Evolutionary conservation across 352 stramenopile genomes (phyloP).

Genomic region (Globisporangium alternatum): DNA sequence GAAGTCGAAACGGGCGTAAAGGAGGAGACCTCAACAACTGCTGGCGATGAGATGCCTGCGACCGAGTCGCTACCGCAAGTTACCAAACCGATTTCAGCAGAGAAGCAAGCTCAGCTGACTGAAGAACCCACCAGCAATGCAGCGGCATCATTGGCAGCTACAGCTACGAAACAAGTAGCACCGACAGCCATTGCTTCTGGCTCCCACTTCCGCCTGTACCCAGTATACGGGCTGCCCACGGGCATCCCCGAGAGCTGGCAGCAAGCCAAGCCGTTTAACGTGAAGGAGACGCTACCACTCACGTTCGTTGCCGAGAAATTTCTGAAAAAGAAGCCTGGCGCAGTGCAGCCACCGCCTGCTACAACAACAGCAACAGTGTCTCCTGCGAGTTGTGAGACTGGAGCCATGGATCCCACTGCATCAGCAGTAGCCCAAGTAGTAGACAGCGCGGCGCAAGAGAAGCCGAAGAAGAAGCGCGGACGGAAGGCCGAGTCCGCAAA

Average conservation of each 20-base stretch:
- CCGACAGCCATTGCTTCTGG: not conserved
- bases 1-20: not conserved
- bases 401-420: not conserved
- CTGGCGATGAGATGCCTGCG: not conserved
- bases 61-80: not conserved
- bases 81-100: not conserved
- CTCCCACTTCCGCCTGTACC: constrained; percentile 29
- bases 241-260: constrained; percentile 36
- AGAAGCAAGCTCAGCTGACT: not conserved
- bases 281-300: constrained; percentile 41
- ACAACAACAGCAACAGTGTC: not conserved
- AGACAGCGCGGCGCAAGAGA: not conserved
- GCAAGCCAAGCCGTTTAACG: constrained; percentile 31
- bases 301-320: constrained; percentile 63
- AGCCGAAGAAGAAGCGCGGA: constrained; percentile 13
- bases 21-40: not conserved
- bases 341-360: not conserved
- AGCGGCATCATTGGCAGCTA: not conserved
- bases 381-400: not conserved
- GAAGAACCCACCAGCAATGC: constrained; percentile 2
- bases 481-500: constrained; percentile 5
- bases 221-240: constrained; percentile 40
- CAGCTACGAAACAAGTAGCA: constrained; percentile 1
- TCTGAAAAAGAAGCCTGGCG: constrained; percentile 34
- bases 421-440: not conserved